Evolutionary conservation across 257 asterid genomes (phyloP).

Genomic region (Salvia miltiorrhiza): DNA sequence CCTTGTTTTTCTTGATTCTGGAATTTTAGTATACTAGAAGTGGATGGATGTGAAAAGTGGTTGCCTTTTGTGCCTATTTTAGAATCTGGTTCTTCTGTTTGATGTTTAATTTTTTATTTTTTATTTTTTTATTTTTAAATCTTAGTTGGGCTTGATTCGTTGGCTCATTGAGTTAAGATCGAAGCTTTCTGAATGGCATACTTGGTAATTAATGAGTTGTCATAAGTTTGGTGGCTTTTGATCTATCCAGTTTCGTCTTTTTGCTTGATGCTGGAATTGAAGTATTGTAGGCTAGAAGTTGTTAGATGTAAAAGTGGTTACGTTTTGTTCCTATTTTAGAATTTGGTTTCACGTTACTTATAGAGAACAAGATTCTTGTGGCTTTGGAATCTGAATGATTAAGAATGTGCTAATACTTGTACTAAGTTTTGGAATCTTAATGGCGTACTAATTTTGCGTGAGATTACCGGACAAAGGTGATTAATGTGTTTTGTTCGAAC

Average conservation of each 20-base stretch:
- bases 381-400: neutral
- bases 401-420: neutral
- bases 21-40: neutral
- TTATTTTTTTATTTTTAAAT: no score
- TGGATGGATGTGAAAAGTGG: neutral
- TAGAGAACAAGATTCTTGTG: neutral
- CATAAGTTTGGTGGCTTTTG: neutral
- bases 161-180: neutral
- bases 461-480: neutral
- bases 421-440: no score
- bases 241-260: neutral
- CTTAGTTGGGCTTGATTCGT: neutral
- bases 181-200: neutral
- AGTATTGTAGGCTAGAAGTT: neutral
- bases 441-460: neutral
- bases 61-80: neutral
- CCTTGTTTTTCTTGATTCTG: neutral
- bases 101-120: no score
- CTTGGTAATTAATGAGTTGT: neutral
- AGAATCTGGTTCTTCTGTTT: neutral
- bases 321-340: neutral
- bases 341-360: conserved; percentile 2
- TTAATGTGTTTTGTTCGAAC: neutral
- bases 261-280: neutral
- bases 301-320: neutral